A percentile compares a stretch with the other conserved stretches of the same genome.
These are phyloP conservation scores for Malus orientalis DNA, from an alignment of 306 rosid species.

Conservation along the genomic window DNA sequence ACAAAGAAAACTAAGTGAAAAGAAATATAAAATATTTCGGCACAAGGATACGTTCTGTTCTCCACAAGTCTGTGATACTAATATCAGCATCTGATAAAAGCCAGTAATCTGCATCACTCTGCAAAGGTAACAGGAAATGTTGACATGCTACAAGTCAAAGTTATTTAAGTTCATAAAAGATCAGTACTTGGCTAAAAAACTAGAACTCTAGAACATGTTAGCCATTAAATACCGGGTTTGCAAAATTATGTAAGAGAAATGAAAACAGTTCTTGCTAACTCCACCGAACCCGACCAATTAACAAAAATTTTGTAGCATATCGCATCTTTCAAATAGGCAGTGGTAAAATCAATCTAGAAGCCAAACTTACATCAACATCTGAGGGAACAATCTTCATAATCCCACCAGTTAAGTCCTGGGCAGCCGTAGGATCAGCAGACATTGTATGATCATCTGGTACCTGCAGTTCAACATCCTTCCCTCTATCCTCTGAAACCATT, in stretches of 20 bases:
- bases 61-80: conserved; percentile 94
- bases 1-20: not conserved
- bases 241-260: not conserved
- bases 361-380: conserved; percentile 73
- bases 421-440: conserved; percentile 42
- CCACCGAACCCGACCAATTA: not conserved
- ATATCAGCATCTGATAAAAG: conserved; percentile 80
- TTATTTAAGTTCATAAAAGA: not conserved
- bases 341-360: conserved; percentile 1
- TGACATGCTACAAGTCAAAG: not conserved
- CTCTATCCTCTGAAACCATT: conserved; percentile 36
- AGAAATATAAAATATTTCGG: not conserved
- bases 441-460: conserved; percentile 46
- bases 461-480: conserved; percentile 40
- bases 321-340: conserved; percentile 2
- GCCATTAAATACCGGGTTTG: not conserved
- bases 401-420: conserved; percentile 77
- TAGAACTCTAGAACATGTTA: not conserved
- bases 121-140: conserved; percentile 14
- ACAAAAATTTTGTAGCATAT: not conserved
- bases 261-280: not conserved
- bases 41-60: conserved; percentile 67
- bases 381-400: conserved; percentile 98
- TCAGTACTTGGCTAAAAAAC: not conserved
- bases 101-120: conserved; percentile 97